Evolutionary conservation across 495 filamentous ascomycete genomes (phyloP).

Genomic region (Melanomma pulvis-pyrius): DNA sequence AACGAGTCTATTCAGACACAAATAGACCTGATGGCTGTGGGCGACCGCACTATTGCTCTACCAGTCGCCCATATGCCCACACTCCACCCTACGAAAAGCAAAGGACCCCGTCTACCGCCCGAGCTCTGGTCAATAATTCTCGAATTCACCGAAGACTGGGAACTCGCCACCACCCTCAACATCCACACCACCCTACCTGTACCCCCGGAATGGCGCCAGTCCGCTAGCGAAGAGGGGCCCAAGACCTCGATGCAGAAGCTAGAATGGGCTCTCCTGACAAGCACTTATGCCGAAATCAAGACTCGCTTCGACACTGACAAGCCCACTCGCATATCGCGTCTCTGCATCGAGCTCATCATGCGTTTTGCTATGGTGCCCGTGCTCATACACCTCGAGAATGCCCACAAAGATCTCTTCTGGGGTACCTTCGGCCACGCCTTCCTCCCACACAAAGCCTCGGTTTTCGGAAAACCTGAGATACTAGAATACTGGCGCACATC

Average conservation of each 20-base stretch:
- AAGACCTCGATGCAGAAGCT: slow-evolving; percentile 55
- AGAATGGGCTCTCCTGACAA: slow-evolving; percentile 79
- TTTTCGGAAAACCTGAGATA: slow-evolving; percentile 82
- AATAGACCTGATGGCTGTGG: slow-evolving; percentile 62
- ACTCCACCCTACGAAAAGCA: slow-evolving; percentile 23
- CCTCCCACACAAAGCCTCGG: slow-evolving; percentile 80
- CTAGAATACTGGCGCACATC: slow-evolving; percentile 86
- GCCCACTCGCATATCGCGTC: slow-evolving; percentile 73
- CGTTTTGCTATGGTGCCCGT: slow-evolving; percentile 82
- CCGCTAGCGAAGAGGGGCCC: slow-evolving; percentile 52
- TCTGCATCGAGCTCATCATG: slow-evolving; percentile 85
- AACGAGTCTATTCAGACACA: slow-evolving; percentile 68
- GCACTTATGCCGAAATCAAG: slow-evolving; percentile 65
- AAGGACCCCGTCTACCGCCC: slow-evolving; percentile 59
- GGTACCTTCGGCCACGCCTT: slow-evolving; percentile 78
- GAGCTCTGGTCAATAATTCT: slow-evolving; percentile 90
- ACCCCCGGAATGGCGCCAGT: slow-evolving; percentile 69
- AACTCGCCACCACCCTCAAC: slow-evolving; percentile 76
- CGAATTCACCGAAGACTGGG: slow-evolving; percentile 84
- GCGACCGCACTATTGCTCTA: slow-evolving; percentile 54
- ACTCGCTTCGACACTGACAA: slow-evolving; percentile 66
- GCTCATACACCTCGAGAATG: slow-evolving; percentile 76
- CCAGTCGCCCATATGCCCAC: slow-evolving; percentile 35
- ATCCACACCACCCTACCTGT: slow-evolving; percentile 74
- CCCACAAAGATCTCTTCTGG: slow-evolving; percentile 79